These are phyloP conservation scores for Ganoderma lucidum DNA, from an alignment of 1,284 basidiomycete genomes.

Conservation along the genomic window DNA sequence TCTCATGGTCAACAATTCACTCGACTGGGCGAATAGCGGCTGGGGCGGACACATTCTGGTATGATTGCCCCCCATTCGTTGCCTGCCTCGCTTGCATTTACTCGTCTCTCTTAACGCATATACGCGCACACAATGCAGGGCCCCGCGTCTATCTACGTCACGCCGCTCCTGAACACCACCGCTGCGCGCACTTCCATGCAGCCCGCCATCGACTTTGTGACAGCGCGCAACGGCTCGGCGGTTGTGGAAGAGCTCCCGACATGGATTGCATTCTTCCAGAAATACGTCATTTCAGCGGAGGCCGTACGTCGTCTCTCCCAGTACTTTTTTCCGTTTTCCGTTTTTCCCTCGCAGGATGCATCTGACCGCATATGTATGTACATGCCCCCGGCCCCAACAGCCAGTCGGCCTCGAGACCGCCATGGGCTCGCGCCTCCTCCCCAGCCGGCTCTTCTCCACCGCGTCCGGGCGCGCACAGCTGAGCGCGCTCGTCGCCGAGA, in stretches of 20 bases:
- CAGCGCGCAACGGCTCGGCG: constrained; percentile 40
- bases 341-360: background rate
- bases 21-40: constrained; percentile 54
- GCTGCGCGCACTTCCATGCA: constrained; percentile 38
- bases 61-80: constrained; percentile 18
- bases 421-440: constrained; percentile 43
- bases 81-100: background rate
- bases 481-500: constrained; percentile 36
- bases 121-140: constrained; percentile 16
- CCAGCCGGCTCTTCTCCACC: constrained; percentile 39
- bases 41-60: constrained; percentile 59
- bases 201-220: constrained; percentile 41
- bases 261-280: constrained; percentile 44
- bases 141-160: constrained; percentile 25
- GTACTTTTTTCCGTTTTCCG: background rate
- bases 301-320: constrained; percentile 31
- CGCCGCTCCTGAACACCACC: constrained; percentile 22
- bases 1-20: constrained; percentile 46
- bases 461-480: constrained; percentile 36
- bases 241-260: constrained; percentile 44
- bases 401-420: constrained; percentile 40
- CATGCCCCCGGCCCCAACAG: constrained; percentile 17
- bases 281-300: constrained; percentile 40
- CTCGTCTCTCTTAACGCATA: background rate
- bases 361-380: background rate